Percentiles rank a stretch among this genome's conserved stretches.
phyloP scores from a whole-genome alignment of 2,329 filamentous ascomycete genomes.

The Diaporthe ilicicola region DNA sequence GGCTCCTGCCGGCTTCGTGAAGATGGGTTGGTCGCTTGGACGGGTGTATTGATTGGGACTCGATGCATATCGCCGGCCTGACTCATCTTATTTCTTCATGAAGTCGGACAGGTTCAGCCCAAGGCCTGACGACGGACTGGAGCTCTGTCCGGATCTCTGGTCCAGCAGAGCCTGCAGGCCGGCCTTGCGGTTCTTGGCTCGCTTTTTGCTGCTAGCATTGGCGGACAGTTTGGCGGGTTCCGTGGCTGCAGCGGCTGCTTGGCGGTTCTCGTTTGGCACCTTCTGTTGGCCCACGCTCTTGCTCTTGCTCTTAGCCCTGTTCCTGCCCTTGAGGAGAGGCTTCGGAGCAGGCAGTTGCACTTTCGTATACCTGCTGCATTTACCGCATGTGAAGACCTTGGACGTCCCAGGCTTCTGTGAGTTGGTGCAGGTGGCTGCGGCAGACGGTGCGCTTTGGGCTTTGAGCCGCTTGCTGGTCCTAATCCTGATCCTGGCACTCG shows the following conservation, averaged over 20 bases:
- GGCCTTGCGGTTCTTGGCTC: constrained; percentile 71
- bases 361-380: constrained; percentile 54
- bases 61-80: background rate
- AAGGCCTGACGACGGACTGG: constrained; percentile 47
- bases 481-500: too few relatives aligned
- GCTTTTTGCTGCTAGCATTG: constrained; percentile 70
- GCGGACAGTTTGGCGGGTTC: constrained; percentile 48
- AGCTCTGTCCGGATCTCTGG: constrained; percentile 50
- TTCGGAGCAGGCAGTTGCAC: constrained; percentile 50
- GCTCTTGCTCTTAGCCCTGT: constrained; percentile 32
- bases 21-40: background rate
- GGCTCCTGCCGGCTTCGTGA: too few relatives aligned
- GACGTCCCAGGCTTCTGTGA: constrained; percentile 37
- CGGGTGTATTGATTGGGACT: too few relatives aligned
- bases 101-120: constrained; percentile 65
- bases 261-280: background rate
- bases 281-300: background rate
- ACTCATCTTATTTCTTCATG: constrained; percentile 48
- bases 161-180: constrained; percentile 72
- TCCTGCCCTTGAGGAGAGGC: constrained; percentile 40
- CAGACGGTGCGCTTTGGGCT: background rate
- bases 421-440: background rate
- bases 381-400: constrained; percentile 55
- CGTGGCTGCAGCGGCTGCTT: constrained; percentile 26
- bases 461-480: constrained; percentile 25